These are phyloP conservation scores for Eucalyptus shirleyi DNA, from an alignment of 345 rosid genomes.

Conservation along the genomic window DNA sequence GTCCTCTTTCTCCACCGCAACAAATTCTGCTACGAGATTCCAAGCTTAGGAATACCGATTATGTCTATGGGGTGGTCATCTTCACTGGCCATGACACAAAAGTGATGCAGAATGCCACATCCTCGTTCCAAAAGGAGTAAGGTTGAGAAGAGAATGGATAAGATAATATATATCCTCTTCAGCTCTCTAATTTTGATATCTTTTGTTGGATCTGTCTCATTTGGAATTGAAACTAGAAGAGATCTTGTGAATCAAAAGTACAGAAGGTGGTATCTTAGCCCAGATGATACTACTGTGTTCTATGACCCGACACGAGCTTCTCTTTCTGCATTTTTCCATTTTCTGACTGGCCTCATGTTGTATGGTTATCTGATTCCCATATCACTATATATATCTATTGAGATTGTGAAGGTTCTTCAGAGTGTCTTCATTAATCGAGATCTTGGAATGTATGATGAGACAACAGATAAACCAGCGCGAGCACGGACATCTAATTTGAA, in stretches of 20 bases:
- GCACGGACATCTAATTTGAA: constrained; percentile 90
- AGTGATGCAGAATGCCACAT: constrained; percentile 88
- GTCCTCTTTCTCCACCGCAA: constrained; percentile 51
- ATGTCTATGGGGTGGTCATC: constrained; percentile 55
- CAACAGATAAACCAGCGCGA: constrained; percentile 54
- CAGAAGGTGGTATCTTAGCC: constrained; percentile 79
- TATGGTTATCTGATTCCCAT: constrained; percentile 93
- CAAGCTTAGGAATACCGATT: constrained; percentile 66
- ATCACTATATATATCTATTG: constrained; percentile 77
- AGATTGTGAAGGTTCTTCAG: constrained; percentile 83
- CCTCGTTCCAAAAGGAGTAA: constrained; percentile 93
- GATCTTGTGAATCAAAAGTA: constrained; percentile 31
- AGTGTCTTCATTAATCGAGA: constrained; percentile 87
- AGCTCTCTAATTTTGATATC: constrained; percentile 56
- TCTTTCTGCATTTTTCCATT: constrained; percentile 65
- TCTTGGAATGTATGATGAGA: constrained; percentile 53
- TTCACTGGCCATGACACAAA: constrained; percentile 93
- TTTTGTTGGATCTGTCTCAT: constrained; percentile 51
- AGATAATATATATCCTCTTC: constrained; percentile 75
- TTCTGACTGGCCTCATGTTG: constrained; percentile 82
- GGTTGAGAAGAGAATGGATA: constrained; percentile 87
- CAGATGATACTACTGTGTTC: constrained; percentile 43
- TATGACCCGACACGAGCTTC: constrained; percentile 45
- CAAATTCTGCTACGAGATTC: constrained; percentile 87
- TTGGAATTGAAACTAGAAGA: constrained; percentile 42